Conservation (phyloP, 495 filamentous ascomycete genomes). For the Baudoinia panamericana region DNA sequence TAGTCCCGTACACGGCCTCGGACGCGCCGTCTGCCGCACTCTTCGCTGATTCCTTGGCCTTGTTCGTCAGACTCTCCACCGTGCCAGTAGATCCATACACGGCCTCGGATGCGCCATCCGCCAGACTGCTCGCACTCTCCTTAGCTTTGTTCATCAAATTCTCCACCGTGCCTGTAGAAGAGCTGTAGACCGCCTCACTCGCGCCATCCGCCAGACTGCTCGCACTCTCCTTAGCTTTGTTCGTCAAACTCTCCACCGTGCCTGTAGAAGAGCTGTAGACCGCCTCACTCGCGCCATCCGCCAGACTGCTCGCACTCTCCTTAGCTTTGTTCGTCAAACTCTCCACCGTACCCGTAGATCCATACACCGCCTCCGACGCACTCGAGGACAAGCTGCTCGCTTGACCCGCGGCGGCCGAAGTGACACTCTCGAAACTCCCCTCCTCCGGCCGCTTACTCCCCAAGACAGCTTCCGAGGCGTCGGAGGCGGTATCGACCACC, state of each 20-base stretch:
- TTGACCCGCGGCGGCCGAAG: slow-evolving; percentile 6
- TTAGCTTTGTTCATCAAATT: no score
- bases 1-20: background rate
- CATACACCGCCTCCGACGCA: slow-evolving; percentile 1
- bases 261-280: background rate
- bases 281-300: background rate
- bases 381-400: background rate
- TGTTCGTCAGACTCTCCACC: no score
- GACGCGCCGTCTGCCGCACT: background rate
- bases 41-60: no score
- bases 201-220: background rate
- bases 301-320: background rate
- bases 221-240: background rate
- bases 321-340: background rate
- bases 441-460: slow-evolving; percentile 22
- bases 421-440: slow-evolving; percentile 22
- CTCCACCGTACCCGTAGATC: slow-evolving; percentile 12
- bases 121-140: no score
- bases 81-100: no score
- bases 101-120: no score
- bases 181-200: no score
- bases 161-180: no score
- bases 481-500: slow-evolving; percentile 31
- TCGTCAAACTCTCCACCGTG: background rate
- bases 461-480: slow-evolving; percentile 30